Percentiles rank a stretch among this genome's conserved stretches.
These are phyloP conservation scores for Psophocarpus tetragonolobus DNA, from an alignment of 306 rosid genomes.

Conservation along the genomic window DNA sequence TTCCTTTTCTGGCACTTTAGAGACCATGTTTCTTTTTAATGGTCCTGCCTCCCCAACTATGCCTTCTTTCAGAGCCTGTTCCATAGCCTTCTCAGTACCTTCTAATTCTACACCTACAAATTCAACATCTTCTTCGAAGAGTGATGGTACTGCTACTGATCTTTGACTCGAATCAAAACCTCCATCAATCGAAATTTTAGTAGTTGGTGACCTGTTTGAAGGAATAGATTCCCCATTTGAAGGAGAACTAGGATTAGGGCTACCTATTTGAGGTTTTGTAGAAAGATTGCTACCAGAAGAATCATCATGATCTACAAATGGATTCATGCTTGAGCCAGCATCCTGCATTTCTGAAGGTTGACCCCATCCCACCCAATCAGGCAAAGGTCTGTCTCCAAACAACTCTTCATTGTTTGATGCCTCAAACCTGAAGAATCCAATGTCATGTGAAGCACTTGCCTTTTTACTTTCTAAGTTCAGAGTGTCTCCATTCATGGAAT, in stretches of 20 bases:
- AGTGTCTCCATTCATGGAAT: conserved; percentile 50
- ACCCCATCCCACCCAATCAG: conserved; percentile 96
- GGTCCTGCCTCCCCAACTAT: conserved; percentile 99
- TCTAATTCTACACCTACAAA: conserved; percentile 93
- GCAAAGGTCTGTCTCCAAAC: conserved; percentile 77
- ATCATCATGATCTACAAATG: conserved; percentile 70
- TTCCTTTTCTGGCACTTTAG: conserved; percentile 72
- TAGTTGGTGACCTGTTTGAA: conserved; percentile 67
- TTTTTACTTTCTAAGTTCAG: conserved; percentile 50
- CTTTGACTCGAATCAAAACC: conserved; percentile 54
- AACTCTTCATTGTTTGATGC: conserved; percentile 62
- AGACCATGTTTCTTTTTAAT: conserved; percentile 65
- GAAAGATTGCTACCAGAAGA: conserved; percentile 43
- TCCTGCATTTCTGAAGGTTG: conserved; percentile 74
- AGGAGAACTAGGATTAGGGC: conserved; percentile 47
- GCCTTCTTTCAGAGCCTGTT: conserved; percentile 96
- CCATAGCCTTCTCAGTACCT: conserved; percentile 98
- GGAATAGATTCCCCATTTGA: conserved; percentile 49
- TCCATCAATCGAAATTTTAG: conserved; percentile 50
- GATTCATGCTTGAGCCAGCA: conserved; percentile 71
- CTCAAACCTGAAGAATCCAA: conserved; percentile 88
- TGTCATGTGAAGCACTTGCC: conserved; percentile 56
- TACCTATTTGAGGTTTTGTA: conserved; percentile 45
- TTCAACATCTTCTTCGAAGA: conserved; percentile 95
- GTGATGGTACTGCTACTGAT: conserved; percentile 66